These are phyloP conservation scores for Agapanthus africanus DNA, from an alignment of 106 monocot species.

Conservation along the genomic window DNA sequence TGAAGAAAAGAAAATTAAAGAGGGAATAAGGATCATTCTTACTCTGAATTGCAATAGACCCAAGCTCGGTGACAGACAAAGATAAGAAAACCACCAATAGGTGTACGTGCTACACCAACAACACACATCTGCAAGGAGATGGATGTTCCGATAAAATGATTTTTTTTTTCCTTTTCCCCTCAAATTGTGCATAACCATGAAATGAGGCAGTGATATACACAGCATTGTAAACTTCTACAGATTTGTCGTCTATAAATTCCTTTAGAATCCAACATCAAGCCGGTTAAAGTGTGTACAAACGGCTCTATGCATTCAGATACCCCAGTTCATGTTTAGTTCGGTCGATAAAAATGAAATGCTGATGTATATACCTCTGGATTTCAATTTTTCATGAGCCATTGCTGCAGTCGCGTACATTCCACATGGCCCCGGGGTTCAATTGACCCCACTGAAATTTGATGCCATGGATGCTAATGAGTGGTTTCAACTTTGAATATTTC, in stretches of 20 bases:
- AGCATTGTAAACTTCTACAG: neutral
- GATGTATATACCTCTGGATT: conserved; percentile 8
- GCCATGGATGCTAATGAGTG: too few species aligned
- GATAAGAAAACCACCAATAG: conserved; percentile 79
- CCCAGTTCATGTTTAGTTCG: neutral
- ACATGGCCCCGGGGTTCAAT: too few species aligned
- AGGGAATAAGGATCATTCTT: conserved; percentile 7
- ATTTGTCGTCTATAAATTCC: neutral
- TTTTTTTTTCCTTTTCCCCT: too few species aligned
- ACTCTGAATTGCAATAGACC: conserved; percentile 82
- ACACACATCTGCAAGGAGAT: conserved; percentile 63
- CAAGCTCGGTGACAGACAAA: conserved; percentile 75
- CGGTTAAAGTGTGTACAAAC: neutral
- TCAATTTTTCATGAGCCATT: conserved; percentile 12
- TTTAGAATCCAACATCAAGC: neutral
- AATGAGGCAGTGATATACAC: neutral
- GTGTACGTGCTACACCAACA: conserved; percentile 87
- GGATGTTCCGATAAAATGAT: too few species aligned
- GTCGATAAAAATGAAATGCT: too few species aligned
- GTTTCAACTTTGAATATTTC: too few species aligned
- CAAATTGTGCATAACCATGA: neutral
- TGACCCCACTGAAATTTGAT: too few species aligned
- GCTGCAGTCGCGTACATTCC: too few species aligned
- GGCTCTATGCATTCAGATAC: neutral
- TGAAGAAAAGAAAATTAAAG: neutral